Conservation (phyloP, 805 yeast genomes). For the Suhomyces xylopsoci region DNA sequence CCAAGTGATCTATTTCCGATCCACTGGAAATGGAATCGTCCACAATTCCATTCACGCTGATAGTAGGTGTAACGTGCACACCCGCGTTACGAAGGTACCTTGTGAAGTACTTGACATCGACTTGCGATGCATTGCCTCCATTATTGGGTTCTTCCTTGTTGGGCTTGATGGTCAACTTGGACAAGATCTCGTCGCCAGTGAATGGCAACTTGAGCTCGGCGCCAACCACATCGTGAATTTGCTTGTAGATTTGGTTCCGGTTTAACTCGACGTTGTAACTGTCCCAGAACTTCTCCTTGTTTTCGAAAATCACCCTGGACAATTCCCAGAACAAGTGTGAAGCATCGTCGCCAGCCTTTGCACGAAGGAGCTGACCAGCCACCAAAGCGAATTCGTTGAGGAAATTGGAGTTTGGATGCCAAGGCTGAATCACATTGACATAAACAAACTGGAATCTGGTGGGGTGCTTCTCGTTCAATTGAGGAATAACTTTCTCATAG, state of each 20-base stretch:
- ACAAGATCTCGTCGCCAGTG: constrained; percentile 27
- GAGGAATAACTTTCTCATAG: constrained; percentile 51
- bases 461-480: constrained; percentile 43
- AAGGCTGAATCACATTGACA: constrained; percentile 80
- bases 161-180: constrained; percentile 35
- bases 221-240: constrained; percentile 38
- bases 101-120: constrained; percentile 71
- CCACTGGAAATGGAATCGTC: constrained; percentile 61
- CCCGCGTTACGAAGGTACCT: constrained; percentile 72
- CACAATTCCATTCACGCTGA: constrained; percentile 64
- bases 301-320: constrained; percentile 53
- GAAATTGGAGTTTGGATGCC: constrained; percentile 76
- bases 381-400: constrained; percentile 72
- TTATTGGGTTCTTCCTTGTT: constrained; percentile 39
- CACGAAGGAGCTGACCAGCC: constrained; percentile 60
- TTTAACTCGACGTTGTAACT: constrained; percentile 51
- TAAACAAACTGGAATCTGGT: constrained; percentile 58
- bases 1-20: constrained; percentile 46
- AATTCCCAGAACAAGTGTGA: constrained; percentile 43
- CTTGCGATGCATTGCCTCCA: constrained; percentile 54
- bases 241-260: constrained; percentile 53
- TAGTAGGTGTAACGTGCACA: constrained; percentile 83
- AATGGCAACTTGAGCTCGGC: constrained; percentile 32
- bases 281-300: constrained; percentile 59
- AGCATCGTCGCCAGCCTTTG: constrained; percentile 17